These are phyloP conservation scores for Pinus tabuliformis DNA, from an alignment of 75 land plant genomes.

Conservation along the genomic window DNA sequence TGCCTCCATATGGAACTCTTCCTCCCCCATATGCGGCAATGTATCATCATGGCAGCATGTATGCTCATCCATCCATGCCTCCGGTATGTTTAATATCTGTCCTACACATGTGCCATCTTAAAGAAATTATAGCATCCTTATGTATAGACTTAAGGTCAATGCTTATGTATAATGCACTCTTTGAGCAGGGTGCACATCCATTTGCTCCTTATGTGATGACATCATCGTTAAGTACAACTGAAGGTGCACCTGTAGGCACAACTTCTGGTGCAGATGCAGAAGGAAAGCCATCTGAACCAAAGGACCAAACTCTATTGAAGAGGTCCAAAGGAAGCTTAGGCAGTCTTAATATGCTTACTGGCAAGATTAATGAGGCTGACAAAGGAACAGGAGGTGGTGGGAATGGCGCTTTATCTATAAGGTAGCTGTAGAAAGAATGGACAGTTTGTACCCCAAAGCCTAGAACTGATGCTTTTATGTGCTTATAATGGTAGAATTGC, in stretches of 20 bases:
- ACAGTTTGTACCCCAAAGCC: background rate
- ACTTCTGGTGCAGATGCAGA: slow-evolving; percentile 22
- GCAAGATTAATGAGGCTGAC: slow-evolving; percentile 45
- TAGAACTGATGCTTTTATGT: background rate
- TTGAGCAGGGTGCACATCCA: slow-evolving; percentile 69
- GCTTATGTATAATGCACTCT: background rate
- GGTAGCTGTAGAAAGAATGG: background rate
- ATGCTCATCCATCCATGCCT: slow-evolving; percentile 76
- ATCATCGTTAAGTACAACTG: slow-evolving; percentile 48
- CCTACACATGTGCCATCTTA: background rate
- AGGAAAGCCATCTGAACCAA: slow-evolving; percentile 61
- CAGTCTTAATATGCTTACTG: slow-evolving; percentile 63
- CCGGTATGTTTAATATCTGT: slow-evolving; percentile 32
- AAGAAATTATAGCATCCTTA: background rate
- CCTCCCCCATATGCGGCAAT: slow-evolving; percentile 83
- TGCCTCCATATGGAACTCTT: slow-evolving; percentile 78
- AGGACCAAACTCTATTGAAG: slow-evolving; percentile 66
- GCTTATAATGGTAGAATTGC: background rate
- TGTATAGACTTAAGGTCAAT: background rate
- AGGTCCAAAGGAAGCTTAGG: slow-evolving; percentile 86
- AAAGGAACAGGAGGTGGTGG: slow-evolving; percentile 52
- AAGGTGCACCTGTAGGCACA: slow-evolving; percentile 21
- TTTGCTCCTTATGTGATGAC: slow-evolving; percentile 77
- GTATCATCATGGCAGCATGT: slow-evolving; percentile 84
- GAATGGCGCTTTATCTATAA: slow-evolving; percentile 17